Conservation (phyloP, 768 basidiomycete species). For the Podaxis sp. region DNA sequence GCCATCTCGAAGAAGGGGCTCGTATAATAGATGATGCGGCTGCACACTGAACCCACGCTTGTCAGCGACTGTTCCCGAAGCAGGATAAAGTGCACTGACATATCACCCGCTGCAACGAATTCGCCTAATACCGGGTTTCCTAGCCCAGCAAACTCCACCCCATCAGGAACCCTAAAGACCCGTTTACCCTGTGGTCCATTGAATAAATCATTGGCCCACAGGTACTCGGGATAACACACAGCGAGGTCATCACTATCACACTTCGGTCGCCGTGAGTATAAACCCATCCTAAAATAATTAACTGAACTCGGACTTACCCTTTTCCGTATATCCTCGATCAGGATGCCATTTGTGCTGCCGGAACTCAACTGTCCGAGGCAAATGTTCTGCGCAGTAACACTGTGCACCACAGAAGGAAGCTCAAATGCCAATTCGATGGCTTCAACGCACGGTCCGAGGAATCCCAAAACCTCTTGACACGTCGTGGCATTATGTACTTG, state of each 20-base stretch:
- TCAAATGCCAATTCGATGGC: constrained; percentile 21
- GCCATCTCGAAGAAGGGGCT: constrained; percentile 26
- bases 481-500: constrained; percentile 31
- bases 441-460: constrained; percentile 28
- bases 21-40: constrained; percentile 24
- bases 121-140: constrained; percentile 15
- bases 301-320: constrained; percentile 10
- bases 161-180: constrained; percentile 20
- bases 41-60: constrained; percentile 17
- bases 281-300: background rate
- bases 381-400: constrained; percentile 10
- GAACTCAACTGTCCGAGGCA: constrained; percentile 13
- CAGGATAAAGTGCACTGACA: constrained; percentile 15
- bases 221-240: constrained; percentile 23
- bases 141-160: constrained; percentile 19
- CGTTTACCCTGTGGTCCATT: constrained; percentile 14
- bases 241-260: constrained; percentile 14
- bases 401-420: constrained; percentile 13
- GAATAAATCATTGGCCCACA: constrained; percentile 23
- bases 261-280: background rate
- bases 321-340: constrained; percentile 20
- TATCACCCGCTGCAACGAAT: constrained; percentile 21
- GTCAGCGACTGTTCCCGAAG: too few species aligned
- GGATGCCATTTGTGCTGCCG: constrained; percentile 19
- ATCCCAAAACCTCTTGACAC: constrained; percentile 23